Evolutionary conservation across 2,329 filamentous ascomycete species (phyloP), one percentile per base, ranked within the genome.

Genomic region (Dothidotthia symphoricarpi): DNA sequence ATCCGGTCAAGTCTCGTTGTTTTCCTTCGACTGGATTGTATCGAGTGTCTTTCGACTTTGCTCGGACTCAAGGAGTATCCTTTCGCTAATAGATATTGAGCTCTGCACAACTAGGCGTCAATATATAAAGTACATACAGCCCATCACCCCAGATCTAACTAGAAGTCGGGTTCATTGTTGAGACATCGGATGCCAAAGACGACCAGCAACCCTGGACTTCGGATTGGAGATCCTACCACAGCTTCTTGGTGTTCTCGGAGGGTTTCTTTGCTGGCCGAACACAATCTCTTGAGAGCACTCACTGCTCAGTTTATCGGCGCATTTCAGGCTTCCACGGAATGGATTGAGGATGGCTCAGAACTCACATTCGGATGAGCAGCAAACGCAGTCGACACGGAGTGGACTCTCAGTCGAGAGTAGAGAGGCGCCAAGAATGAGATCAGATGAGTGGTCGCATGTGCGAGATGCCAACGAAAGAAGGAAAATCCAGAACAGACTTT

Each of bases 401-500:
- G 49, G 42, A 34, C 42, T 45, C n/a, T 49, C 51, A 24, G 27
- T 33, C 9, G 35, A 53, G n/a, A 40, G 39, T 29, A 39, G 34
- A 29, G 51, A 58, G 13, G 24, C 52, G 12, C 45, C 46, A 15
- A 54, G 48, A 37, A 28, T 50, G 14, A 51, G 48, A 19, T 43
- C 51, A n/a, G 75, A 85, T 47, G 80, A 87, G 67, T 89, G 85
- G 85, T 74, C 77, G 17, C 76, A 82, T 0, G 75, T 88, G 28
- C 78, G 77, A 6, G 83, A 88, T 51, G 82, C 83, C 0, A 81
- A 81, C 43, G 82, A 87, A 68, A 75, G 85, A 57, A 74, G 85
- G 46, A 81, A 83, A 43, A 84, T 88, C 34, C 85, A 89, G 62
- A 89, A 89, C 61, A 78, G 83, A 36, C 77, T 88, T 44, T 85